Percentiles rank a stretch among this genome's conserved stretches.
These are phyloP conservation scores for Cladophialophora carrionii DNA, from an alignment of 2,329 filamentous ascomycete species.

Conservation along the genomic window DNA sequence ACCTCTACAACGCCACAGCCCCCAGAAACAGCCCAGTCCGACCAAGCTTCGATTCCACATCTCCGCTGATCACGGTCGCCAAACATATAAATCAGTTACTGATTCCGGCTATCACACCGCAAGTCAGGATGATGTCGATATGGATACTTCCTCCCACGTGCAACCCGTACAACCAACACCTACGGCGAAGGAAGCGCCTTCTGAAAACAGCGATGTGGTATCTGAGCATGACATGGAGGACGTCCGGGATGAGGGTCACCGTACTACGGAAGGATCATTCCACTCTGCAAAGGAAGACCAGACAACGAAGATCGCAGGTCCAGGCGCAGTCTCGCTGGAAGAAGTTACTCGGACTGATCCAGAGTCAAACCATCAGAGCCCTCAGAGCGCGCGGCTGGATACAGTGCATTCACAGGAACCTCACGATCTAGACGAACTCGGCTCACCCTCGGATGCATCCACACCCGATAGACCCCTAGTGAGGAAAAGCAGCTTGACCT, in stretches of 20 bases:
- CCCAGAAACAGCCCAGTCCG: slow-evolving; percentile 43
- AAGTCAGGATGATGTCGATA: slow-evolving; percentile 47
- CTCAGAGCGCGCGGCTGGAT: neutral
- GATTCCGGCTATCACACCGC: slow-evolving; percentile 56
- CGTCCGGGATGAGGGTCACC: slow-evolving; percentile 42
- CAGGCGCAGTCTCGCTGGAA: slow-evolving; percentile 25
- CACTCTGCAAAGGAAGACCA: slow-evolving; percentile 48
- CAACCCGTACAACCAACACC: slow-evolving; percentile 9
- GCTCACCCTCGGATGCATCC: slow-evolving; percentile 53
- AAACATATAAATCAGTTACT: slow-evolving; percentile 47
- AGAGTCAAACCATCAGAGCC: slow-evolving; percentile 26
- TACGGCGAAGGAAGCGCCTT: slow-evolving; percentile 21
- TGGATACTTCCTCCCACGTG: slow-evolving; percentile 42
- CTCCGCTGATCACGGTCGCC: slow-evolving; percentile 40
- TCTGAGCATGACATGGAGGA: slow-evolving; percentile 45
- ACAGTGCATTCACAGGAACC: slow-evolving; percentile 42
- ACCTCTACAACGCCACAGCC: slow-evolving; percentile 41
- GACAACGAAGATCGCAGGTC: slow-evolving; percentile 42
- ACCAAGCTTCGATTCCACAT: slow-evolving; percentile 43
- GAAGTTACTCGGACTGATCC: slow-evolving; percentile 42
- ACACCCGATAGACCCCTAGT: slow-evolving; percentile 66
- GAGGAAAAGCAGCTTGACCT: slow-evolving; percentile 92
- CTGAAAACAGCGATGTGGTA: neutral
- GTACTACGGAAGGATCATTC: slow-evolving; percentile 51
- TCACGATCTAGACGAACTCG: slow-evolving; percentile 50